Evolutionary conservation across 257 asterid species (phyloP), one percentile per base, ranked within the genome.

Genomic region (Nyctanthes arbortristis): DNA sequence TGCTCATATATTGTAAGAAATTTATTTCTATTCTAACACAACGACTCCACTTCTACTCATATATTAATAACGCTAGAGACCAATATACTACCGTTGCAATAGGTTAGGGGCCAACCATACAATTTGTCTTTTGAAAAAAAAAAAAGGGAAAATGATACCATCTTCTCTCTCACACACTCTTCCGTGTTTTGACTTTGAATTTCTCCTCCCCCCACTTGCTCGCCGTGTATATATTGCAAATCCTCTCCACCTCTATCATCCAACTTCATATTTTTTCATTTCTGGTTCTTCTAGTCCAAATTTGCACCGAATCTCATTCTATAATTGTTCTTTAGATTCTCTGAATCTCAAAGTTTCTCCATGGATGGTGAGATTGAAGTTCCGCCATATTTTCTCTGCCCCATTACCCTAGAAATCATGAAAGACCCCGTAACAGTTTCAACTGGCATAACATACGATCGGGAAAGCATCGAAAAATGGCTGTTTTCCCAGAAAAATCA

Each of bases 401-500:
- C 86, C 5, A 84, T 84, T 62, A 73, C 86, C 2, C 67, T 84
- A 3, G 79, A 84, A 60, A 68, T 79, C 29, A 84, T 84, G 89
- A 84, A 74, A 67, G 89, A 81, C 22, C 89, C 89, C 2, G 86
- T 84, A 13, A 84, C 74, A 7, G 8, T 81, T 36, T 64, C 79
- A 1, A 84, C 89, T 0, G 89, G 89, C 18, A 84, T 84, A 27
- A 81, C 89, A 39, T 84, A 81, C 18, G 89, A 84, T 60, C 73
- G 89, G 7, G 77, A 76, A 28, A 78, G 73, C 66, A 84, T 84
- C 3, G 89, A 84, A 20, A 81, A 69, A 59, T 84, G 89, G 89
- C 55, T 81, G 5, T 74, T 84, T 60, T 55, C 79, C 0, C 74
- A 22, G 20, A 78, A 74, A 22, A 81, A 81, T 14, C 36, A 68